Conservation (phyloP, 176 grass and related monocot genomes). For the Musa itinerans region DNA sequence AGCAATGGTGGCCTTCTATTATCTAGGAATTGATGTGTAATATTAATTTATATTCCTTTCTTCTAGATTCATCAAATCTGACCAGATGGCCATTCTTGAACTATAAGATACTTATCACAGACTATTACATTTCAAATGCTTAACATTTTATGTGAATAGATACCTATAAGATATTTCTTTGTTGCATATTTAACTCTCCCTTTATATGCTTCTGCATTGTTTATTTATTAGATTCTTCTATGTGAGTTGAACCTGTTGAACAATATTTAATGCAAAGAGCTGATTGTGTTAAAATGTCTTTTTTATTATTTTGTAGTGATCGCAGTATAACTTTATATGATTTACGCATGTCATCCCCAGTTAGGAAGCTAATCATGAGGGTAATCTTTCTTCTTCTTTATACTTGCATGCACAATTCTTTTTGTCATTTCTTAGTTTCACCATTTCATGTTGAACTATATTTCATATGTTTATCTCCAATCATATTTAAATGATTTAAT, state of each 20-base stretch:
- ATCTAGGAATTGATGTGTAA: too few relatives aligned
- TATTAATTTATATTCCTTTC: too few relatives aligned
- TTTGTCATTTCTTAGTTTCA: not conserved
- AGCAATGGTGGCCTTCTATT: too few relatives aligned
- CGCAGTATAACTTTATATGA: slow-evolving; percentile 87
- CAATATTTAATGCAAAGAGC: not conserved
- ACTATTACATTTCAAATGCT: too few relatives aligned
- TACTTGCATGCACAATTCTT: not conserved
- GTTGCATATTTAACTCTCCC: too few relatives aligned
- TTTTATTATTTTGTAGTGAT: slow-evolving; percentile 51
- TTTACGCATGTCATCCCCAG: slow-evolving; percentile 79
- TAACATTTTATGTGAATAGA: too few relatives aligned
- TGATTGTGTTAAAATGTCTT: not conserved
- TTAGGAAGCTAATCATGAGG: slow-evolving; percentile 91
- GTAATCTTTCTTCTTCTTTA: slow-evolving; percentile 24
- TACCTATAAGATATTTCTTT: too few relatives aligned
- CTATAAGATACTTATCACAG: too few relatives aligned
- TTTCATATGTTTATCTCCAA: not conserved
- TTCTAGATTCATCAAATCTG: too few relatives aligned
- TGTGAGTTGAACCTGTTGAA: not conserved
- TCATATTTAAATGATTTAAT: not conserved
- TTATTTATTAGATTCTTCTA: not conserved
- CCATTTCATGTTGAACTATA: not conserved
- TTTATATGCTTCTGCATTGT: not conserved
- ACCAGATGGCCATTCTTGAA: too few relatives aligned